phyloP scores from a whole-genome alignment of 805 yeast genomes.

The Metschnikowia noctiluminum region DNA sequence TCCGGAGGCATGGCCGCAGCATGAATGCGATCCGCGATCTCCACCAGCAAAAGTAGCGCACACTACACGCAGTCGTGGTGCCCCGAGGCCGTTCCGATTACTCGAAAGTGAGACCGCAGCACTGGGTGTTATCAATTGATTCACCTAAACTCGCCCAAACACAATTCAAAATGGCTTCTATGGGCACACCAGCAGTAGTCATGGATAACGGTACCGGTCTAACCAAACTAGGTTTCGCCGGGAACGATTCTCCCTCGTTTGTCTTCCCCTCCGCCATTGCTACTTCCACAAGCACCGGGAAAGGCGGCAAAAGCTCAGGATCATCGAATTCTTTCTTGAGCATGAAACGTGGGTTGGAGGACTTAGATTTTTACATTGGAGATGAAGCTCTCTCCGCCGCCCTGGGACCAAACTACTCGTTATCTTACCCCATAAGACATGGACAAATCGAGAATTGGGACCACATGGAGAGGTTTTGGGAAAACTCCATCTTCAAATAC shows the following conservation, averaged over 20 bases:
- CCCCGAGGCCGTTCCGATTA: constrained; percentile 2
- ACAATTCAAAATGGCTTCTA: constrained; percentile 21
- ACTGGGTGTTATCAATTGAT: constrained; percentile 1
- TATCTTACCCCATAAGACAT: constrained; percentile 91
- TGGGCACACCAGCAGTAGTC: constrained; percentile 88
- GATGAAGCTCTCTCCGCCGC: constrained; percentile 92
- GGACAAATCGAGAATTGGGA: constrained; percentile 99
- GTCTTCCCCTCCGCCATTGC: constrained; percentile 97
- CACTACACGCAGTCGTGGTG: constrained; percentile 5
- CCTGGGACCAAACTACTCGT: constrained; percentile 83
- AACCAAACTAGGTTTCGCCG: constrained; percentile 97
- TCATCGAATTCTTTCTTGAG: constrained; percentile 43
- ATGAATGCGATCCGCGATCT: constrained; percentile 4
- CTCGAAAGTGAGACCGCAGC: background rate
- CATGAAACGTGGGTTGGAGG: constrained; percentile 86
- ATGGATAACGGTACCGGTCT: constrained; percentile 99
- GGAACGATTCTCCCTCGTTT: constrained; percentile 96
- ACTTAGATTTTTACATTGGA: constrained; percentile 90
- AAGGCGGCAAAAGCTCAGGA: constrained; percentile 37
- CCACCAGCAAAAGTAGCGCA: constrained; percentile 10
- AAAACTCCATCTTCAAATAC: constrained; percentile 92
- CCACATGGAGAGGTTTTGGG: constrained; percentile 99
- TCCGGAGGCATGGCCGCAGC: constrained; percentile 2
- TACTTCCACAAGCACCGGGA: constrained; percentile 54
- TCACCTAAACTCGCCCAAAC: background rate